phyloP scores from a whole-genome alignment of 306 rosid species.

The Gastrolobium villosum region DNA sequence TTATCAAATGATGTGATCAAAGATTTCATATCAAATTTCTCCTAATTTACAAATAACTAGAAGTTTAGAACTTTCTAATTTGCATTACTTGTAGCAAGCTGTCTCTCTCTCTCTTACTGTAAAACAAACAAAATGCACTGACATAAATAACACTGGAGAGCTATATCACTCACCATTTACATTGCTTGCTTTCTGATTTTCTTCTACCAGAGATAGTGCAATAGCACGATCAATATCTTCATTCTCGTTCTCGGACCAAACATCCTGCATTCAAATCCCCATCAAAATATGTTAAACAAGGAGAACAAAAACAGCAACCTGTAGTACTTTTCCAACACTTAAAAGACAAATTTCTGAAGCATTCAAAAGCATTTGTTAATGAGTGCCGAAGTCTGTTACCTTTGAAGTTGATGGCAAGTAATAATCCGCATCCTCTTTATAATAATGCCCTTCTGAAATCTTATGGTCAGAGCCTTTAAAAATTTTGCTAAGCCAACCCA shows the following conservation, averaged over 20 bases:
- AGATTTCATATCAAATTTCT: slow-evolving; percentile 21
- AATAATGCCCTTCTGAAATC: slow-evolving; percentile 70
- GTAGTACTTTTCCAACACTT: slow-evolving; percentile 13
- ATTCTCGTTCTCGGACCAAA: slow-evolving; percentile 73
- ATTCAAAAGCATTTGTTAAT: slow-evolving; percentile 8
- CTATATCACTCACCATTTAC: slow-evolving; percentile 72
- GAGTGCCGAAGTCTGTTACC: slow-evolving; percentile 56
- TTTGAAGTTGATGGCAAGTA: slow-evolving; percentile 75
- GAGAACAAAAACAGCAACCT: slow-evolving; percentile 6
- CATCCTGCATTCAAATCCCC: slow-evolving; percentile 72
- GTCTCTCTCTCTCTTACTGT: neutral
- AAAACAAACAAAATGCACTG: slow-evolving; percentile 8
- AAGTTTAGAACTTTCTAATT: neutral
- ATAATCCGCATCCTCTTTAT: slow-evolving; percentile 64
- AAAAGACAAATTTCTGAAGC: neutral
- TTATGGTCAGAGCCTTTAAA: slow-evolving; percentile 79
- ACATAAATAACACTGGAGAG: slow-evolving; percentile 4
- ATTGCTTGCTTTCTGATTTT: slow-evolving; percentile 61
- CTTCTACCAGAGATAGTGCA: slow-evolving; percentile 85
- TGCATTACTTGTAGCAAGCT: neutral
- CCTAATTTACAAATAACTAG: neutral
- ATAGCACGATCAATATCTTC: slow-evolving; percentile 90
- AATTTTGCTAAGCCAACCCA: slow-evolving; percentile 91
- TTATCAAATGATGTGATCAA: slow-evolving; percentile 17
- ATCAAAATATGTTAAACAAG: slow-evolving; percentile 42